Base-by-base conservation (phyloP, 495 filamentous ascomycete species). In the Podospora pseudocomata region DNA sequence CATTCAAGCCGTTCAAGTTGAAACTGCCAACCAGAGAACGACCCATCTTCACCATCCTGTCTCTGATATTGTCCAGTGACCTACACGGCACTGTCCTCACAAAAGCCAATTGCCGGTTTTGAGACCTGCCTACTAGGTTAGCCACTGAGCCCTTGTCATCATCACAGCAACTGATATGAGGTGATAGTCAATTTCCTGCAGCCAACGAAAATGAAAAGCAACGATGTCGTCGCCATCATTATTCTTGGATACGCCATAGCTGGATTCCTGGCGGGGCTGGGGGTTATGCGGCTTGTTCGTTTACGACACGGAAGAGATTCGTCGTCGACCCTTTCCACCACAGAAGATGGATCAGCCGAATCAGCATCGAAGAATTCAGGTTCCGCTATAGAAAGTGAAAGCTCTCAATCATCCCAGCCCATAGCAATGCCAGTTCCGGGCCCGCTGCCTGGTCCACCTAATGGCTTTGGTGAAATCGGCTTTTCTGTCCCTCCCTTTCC, bases 161-260 rank as follows among this genome's bases (percentile, higher is more conserved):
- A 32, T 32, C 30, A 16, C 5, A 9, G 39, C 5, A 49, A 11
- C 39, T 49, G 39, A 49, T 16, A 49, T 49, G 9, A 3, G 15
- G 39, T 23, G 23, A 23, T 16, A 49, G 39, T 49, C 15, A 11
- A 49, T 20, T 9, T 26, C 26, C 4, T 39, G 28, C 16, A 9
- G 9, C 19, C 13, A 27, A 30, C 9, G 4, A 15, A 26, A 34
- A 69, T 66, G 68, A 69, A 69, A 32, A 66, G 59, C 59, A 69
- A 69, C 64, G 68, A 69, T 30, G 54, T 59, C 19, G 57, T 66
- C 19, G 68, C 64, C 0, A 53, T 69, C 58, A 69, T 69, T 26
- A 57, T 69, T 11, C 44, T 66, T 18, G 68, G 63, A n/a, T 69
- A 69, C 28, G 60, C 30, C 3, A 49, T 49, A 5, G 32, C 65